Conservation (phyloP, 768 basidiomycete species). For the Xerocomellus dryophilus region DNA sequence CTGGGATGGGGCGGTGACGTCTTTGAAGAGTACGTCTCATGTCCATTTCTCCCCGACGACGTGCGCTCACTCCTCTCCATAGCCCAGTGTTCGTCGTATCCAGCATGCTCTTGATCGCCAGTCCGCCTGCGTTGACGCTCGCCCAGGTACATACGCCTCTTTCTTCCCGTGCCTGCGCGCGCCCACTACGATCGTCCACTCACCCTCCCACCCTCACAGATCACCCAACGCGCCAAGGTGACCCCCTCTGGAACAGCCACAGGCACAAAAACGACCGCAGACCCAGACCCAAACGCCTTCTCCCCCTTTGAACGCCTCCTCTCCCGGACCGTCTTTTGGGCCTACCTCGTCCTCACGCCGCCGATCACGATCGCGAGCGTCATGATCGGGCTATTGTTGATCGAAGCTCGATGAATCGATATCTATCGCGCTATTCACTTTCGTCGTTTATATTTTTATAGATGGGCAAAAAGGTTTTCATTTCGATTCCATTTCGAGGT, state of each 20-base stretch:
- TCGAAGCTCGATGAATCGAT: constrained; percentile 36
- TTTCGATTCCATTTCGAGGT: no score
- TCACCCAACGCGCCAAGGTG: constrained; percentile 17
- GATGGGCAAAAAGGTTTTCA: no score
- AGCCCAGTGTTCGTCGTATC: constrained; percentile 88
- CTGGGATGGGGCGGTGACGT: constrained; percentile 41
- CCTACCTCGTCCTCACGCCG: constrained; percentile 85
- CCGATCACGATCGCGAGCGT: constrained; percentile 78
- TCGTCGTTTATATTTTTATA: no score
- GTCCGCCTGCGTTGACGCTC: constrained; percentile 76
- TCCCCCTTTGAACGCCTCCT: constrained; percentile 79
- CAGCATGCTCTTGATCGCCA: constrained; percentile 75
- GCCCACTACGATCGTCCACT: no score
- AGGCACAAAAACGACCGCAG: not conserved
- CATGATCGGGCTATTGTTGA: constrained; percentile 64
- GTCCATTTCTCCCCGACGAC: not conserved
- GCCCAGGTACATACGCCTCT: constrained; percentile 48
- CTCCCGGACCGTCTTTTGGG: constrained; percentile 89
- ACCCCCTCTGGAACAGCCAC: not conserved
- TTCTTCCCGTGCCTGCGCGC: constrained; percentile 22
- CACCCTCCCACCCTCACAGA: constrained; percentile 2
- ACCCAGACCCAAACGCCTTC: not conserved
- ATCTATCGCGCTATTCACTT: no score
- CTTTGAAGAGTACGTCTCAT: constrained; percentile 69
- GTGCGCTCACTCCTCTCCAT: not conserved